Conservation (phyloP, 2,329 filamentous ascomycete genomes). For the Curvularia lunata region DNA sequence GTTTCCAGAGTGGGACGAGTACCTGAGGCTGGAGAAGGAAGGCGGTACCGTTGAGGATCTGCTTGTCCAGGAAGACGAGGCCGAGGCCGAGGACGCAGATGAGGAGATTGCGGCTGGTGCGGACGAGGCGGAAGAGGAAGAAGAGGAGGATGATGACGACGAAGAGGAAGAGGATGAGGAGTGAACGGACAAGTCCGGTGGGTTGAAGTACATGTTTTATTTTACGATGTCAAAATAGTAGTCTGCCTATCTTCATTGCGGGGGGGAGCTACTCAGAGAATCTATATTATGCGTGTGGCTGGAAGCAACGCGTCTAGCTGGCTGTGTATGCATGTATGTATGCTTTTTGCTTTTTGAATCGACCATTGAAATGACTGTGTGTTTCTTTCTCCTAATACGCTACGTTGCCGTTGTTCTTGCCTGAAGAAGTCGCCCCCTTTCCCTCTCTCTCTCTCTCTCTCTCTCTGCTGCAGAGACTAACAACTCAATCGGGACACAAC, state of each 20-base stretch:
- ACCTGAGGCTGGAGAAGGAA: conserved; percentile 78
- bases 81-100: conserved; percentile 42
- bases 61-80: conserved; percentile 40
- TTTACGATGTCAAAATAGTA: background rate
- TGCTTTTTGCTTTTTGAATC: too few species aligned
- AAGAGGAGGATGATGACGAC: conserved; percentile 33
- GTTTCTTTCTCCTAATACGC: too few species aligned
- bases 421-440: too few species aligned
- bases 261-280: background rate
- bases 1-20: conserved; percentile 97
- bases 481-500: too few species aligned
- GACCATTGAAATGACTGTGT: too few species aligned
- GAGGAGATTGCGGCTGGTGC: conserved; percentile 42
- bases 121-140: conserved; percentile 39
- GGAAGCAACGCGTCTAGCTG: background rate
- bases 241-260: background rate
- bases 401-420: too few species aligned
- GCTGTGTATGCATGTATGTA: background rate
- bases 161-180: conserved; percentile 31
- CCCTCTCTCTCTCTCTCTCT: too few species aligned
- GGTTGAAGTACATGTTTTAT: background rate
- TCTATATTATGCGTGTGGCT: background rate
- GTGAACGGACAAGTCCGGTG: conserved; percentile 14
- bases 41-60: conserved; percentile 59
- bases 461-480: too few species aligned